Percentiles rank a stretch among this genome's conserved stretches.
These are phyloP conservation scores for Nigrospora sphaerica DNA, from an alignment of 2,329 filamentous ascomycete genomes.

Conservation along the genomic window DNA sequence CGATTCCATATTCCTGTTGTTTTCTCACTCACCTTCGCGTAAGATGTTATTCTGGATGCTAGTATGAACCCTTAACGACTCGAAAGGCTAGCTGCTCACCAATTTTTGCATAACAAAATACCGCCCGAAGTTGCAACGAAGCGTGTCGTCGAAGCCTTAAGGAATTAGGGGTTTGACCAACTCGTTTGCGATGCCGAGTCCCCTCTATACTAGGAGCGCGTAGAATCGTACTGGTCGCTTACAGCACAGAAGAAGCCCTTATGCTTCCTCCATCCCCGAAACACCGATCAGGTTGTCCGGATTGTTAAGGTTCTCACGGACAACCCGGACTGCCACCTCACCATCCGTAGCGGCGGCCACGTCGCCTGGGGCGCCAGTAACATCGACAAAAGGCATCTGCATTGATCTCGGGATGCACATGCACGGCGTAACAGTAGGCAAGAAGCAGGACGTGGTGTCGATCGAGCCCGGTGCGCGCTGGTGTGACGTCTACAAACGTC, in stretches of 20 bases:
- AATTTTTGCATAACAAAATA: no score
- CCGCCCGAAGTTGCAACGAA: no score
- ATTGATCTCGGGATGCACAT: conserved; percentile 19
- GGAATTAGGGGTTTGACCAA: no score
- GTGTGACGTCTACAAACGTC: conserved; percentile 1
- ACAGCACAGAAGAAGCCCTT: neutral
- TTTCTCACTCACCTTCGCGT: no score
- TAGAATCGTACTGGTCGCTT: neutral
- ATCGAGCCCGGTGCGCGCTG: conserved; percentile 15
- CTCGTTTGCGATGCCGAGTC: neutral
- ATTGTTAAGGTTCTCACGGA: neutral
- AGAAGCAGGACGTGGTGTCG: conserved; percentile 10
- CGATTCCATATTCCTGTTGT: no score
- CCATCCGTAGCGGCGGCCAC: conserved; percentile 31
- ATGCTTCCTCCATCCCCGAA: neutral
- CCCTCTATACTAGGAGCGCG: neutral
- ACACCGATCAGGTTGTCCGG: neutral
- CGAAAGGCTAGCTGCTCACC: no score
- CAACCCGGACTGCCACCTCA: conserved; percentile 15
- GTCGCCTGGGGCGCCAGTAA: conserved; percentile 26
- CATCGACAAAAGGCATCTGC: conserved; percentile 19
- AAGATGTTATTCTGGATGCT: no score
- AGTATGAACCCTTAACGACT: no score
- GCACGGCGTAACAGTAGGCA: neutral
- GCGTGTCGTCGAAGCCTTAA: no score